Conservation (phyloP, 257 asterid species). For the Cinchona pubescens region DNA sequence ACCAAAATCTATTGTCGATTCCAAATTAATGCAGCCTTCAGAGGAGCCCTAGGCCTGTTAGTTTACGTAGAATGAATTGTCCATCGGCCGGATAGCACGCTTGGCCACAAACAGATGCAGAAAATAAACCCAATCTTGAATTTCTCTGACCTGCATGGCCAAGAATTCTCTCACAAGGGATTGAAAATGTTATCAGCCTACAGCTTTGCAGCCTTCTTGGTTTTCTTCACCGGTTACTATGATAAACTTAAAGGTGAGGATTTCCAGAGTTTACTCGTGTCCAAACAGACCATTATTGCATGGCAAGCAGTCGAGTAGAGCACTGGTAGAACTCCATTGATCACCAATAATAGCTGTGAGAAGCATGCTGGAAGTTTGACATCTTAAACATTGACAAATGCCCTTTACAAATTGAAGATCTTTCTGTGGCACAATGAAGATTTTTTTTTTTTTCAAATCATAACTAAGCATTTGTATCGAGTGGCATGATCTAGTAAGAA, state of each 20-base stretch:
- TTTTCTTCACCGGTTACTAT: background rate
- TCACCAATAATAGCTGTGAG: background rate
- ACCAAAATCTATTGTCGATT: too few species aligned
- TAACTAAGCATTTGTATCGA: background rate
- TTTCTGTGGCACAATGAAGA: background rate
- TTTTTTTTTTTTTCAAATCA: too few species aligned
- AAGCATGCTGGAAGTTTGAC: background rate
- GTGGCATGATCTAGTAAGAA: background rate
- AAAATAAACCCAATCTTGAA: too few species aligned
- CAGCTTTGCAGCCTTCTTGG: background rate
- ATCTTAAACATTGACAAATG: background rate
- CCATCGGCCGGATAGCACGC: too few species aligned
- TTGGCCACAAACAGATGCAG: too few species aligned
- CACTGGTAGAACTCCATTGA: too few species aligned
- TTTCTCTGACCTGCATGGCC: background rate
- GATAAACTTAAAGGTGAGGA: background rate
- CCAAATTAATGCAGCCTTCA: too few species aligned
- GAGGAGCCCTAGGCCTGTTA: too few species aligned
- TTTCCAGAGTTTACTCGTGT: background rate
- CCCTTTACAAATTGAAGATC: too few species aligned
- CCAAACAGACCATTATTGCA: background rate
- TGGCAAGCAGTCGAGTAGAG: too few species aligned
- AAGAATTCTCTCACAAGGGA: background rate
- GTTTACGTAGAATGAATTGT: too few species aligned
- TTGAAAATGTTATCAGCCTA: background rate